phyloP scores from a whole-genome alignment of 225 moss, liverwort and hornwort species.

The Sphagnum contortum region DNA sequence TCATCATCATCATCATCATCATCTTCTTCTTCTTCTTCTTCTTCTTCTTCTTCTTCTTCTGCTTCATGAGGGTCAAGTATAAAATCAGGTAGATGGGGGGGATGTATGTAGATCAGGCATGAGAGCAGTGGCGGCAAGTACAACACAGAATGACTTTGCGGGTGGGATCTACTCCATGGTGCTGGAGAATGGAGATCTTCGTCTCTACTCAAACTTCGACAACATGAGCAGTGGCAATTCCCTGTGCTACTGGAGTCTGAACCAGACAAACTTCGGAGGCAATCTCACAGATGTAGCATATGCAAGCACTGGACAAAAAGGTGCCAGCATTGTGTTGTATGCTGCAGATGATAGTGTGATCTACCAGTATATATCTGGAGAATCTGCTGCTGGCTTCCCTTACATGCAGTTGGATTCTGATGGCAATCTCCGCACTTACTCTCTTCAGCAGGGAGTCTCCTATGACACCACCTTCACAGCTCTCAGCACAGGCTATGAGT shows the following conservation, averaged over 20 bases:
- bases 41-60: no score
- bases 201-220: conserved; percentile 1
- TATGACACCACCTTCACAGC: neutral
- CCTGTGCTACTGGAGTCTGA: conserved; percentile 4
- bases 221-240: neutral
- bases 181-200: conserved; percentile 5
- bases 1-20: no score
- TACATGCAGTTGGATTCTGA: neutral
- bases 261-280: neutral
- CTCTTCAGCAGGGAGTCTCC: neutral
- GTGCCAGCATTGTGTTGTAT: neutral
- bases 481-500: neutral
- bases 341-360: neutral
- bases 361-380: neutral
- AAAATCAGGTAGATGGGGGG: no score
- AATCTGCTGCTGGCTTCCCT: neutral
- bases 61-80: no score
- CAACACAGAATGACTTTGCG: neutral
- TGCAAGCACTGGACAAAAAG: neutral
- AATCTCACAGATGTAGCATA: conserved; percentile 2
- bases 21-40: no score
- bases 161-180: conserved; percentile 3
- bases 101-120: conserved; percentile 1
- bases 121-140: neutral
- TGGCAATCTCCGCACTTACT: conserved; percentile 1